Percentiles rank a stretch among this genome's conserved stretches.
Evolutionary conservation across 192 early-diverging fungal species (phyloP).

Genomic region (Rhizophagus clarus): DNA sequence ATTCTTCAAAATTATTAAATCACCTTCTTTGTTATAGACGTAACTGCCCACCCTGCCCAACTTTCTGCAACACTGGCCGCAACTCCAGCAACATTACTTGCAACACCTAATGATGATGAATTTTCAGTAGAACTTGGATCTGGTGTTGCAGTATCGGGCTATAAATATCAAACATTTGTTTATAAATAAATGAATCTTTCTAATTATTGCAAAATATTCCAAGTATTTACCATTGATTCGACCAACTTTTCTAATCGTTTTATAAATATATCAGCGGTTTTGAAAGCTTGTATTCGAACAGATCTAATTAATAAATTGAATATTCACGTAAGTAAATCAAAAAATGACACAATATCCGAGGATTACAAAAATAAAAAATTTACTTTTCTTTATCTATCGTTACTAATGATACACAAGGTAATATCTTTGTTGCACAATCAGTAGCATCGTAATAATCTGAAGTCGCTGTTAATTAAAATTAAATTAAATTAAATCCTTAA

Average conservation of each 20-base stretch:
- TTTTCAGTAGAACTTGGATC: constrained; percentile 33
- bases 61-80: constrained; percentile 60
- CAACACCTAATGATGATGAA: constrained; percentile 33
- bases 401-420: constrained; percentile 71
- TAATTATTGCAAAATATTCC: neutral
- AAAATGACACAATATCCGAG: neutral
- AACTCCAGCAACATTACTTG: constrained; percentile 40
- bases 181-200: neutral
- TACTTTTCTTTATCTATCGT: constrained; percentile 83
- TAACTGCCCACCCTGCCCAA: constrained; percentile 91
- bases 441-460: constrained; percentile 65
- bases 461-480: constrained; percentile 55
- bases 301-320: constrained; percentile 42
- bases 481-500: neutral
- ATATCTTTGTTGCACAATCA: constrained; percentile 72
- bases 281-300: constrained; percentile 85
- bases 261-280: constrained; percentile 68
- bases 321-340: neutral
- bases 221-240: constrained; percentile 56
- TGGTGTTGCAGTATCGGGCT: constrained; percentile 55
- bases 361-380: constrained; percentile 25
- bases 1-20: constrained; percentile 32
- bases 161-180: neutral
- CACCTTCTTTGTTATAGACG: constrained; percentile 67
- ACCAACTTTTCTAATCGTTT: constrained; percentile 68